Base-by-base conservation (phyloP, 257 asterid species). In the Primulina huaijiensis region DNA sequence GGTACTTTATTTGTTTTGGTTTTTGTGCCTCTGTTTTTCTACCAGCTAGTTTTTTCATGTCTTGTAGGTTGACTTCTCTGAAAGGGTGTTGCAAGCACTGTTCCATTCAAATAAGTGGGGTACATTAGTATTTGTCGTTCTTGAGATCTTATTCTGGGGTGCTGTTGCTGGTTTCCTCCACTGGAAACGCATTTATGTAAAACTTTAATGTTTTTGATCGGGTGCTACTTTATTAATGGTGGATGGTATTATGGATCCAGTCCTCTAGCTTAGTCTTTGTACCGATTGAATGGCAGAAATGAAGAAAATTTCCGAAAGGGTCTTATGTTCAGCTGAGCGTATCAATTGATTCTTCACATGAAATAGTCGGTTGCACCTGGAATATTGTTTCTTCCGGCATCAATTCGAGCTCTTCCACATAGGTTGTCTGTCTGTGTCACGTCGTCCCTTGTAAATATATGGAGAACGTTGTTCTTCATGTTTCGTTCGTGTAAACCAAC, bases 131-230 rank as follows among this genome's bases (percentile, higher is more conserved):
- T 88, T 88, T 64, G 97, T 90, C 31, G 9, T 90, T 70, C 67
- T 88, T 8, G 97, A 90, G 88, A 88, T 90, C 76, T 71, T 90
- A 64, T 88, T 85, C 75, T 90, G 97, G 97, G 95, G 94, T 67
- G 74, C 67, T 17, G 78, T 85, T 53, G 84, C 96, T 38, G 96
- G 94, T 72, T 78, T 83, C 69, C 92, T 90, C 56, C 97, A 90
- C 79, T 62, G 68, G 80, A 88, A 88, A 77, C 84, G 77, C 27
- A n/a, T 85, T n/a, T 88, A 90, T 71, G 37, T 88, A 53, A 88
- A 85, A 69, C 65, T 90, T 20, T 88, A 70, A 85, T 69, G 53
- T 27, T 20, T 14, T 75, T 43, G n/a, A 43, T 6, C 59, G 50
- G 68, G 34, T 55, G 43, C 57, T 53, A 30, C 19, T 35, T 70